These are phyloP conservation scores for Jasminum sambac DNA, from an alignment of 257 asterid genomes.

Conservation along the genomic window DNA sequence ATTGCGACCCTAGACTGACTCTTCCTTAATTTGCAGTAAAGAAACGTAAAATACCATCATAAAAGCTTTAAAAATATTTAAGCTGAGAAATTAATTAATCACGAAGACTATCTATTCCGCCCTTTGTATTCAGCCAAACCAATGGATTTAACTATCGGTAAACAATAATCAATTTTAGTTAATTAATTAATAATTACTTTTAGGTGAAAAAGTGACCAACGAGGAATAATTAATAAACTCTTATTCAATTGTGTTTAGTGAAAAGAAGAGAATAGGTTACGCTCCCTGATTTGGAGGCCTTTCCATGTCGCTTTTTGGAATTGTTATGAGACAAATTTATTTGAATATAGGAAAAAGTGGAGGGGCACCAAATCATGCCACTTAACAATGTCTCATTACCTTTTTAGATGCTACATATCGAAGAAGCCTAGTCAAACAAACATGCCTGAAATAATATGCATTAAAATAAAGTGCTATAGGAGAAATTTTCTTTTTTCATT, in stretches of 20 bases:
- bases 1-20: not conserved
- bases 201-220: not conserved
- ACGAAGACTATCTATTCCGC: slow-evolving; percentile 39
- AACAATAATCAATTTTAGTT: not conserved
- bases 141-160: slow-evolving; percentile 28
- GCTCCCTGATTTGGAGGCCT: slow-evolving; percentile 32
- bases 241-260: slow-evolving; percentile 2
- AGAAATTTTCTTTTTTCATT: too few species aligned
- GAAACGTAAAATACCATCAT: not conserved
- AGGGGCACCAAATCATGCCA: slow-evolving; percentile 21
- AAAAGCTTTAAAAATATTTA: not conserved
- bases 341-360: slow-evolving; percentile 19
- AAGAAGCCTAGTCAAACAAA: too few species aligned
- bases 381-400: slow-evolving; percentile 18
- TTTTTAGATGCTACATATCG: not conserved
- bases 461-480: too few species aligned
- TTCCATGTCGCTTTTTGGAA: slow-evolving; percentile 16
- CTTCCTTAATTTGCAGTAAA: not conserved
- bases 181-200: too few species aligned
- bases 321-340: slow-evolving; percentile 12
- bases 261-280: slow-evolving; percentile 21
- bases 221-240: not conserved
- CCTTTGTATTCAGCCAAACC: slow-evolving; percentile 41
- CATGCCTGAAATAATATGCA: too few species aligned
- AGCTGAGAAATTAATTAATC: not conserved